Evolutionary conservation across 306 rosid species (phyloP), one percentile per base, ranked within the genome.

Genomic region (Prunus dulcis): DNA sequence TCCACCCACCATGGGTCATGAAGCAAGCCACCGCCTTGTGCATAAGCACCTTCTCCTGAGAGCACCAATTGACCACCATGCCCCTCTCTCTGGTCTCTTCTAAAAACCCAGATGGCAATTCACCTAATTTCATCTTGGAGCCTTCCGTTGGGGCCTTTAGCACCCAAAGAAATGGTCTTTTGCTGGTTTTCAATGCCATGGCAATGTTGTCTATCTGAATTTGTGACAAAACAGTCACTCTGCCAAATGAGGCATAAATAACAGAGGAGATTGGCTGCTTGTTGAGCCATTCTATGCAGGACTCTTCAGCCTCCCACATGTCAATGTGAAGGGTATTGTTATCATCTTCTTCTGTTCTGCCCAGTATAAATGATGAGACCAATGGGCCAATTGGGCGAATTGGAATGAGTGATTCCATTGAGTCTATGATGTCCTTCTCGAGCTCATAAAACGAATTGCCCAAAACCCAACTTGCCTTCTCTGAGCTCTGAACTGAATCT

Each of bases 1-100:
- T 90, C 92, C 96, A 90, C 3, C 96, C 96, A n/a, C 88, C 78
- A 0, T 88, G 92, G n/a, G 87, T 88, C 67, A 90, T 2, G 19
- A 90, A 88, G 30, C 93, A 83, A 28, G 81, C 96, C 55, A 90
- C 78, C 0, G 96, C 79, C 14, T 75, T 64, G 82, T 90, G 93
- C 85, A 78, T 83, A 0, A 89, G 62, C 38, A 89, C 93, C 25
- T 82, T 89, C 80, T 85, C 91, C 49, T 90, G 96, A 0, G 80
- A 41, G 60, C 96, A 86, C 96, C 93, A 90, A 2, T 67, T 78
- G 30, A 88, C 91, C 47, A 86, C 79, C 34, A 86, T 30, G 38
- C 86, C 91, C 17, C 5, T 80, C 55, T 70, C 91, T 67, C 56
- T 71, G 0, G 78, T 84, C 45, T 83, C 89, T 9, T 83, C 82